Evolutionary conservation across 257 asterid species (phyloP), one percentile per base, ranked within the genome.

Genomic region (Thymus mandschuricus): DNA sequence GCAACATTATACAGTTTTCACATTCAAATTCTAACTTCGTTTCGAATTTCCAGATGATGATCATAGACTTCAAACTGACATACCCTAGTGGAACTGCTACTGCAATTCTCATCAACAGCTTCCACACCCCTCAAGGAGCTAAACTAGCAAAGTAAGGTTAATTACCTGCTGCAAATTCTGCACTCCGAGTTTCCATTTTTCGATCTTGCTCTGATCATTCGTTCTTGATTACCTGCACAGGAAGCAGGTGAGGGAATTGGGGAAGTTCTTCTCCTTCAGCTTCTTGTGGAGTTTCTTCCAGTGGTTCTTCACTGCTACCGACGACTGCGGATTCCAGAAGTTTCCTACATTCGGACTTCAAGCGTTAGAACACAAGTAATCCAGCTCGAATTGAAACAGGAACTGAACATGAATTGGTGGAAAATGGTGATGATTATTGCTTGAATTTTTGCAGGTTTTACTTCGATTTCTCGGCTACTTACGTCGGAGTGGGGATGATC

Each of bases 401-500:
- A n/a, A 41, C 28, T 63, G 40, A 8, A 15, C 9, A 2, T 51
- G 13, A 8, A 31, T 12, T 48, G 35, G 9, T 69, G 28, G 29
- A 35, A 69, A 27, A 40, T 13, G 0, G 6, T 30, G 6, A 11
- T 29, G 5, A 30, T 49, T 48, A 8, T 66, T 43, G 33, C 4
- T 21, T 13, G 4, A 3, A 8, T 41, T 21, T 27, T 10, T 11
- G 46, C 87, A 85, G 89, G 80, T 87, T 88, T 73, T 88, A 55
- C 79, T 88, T 88, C 51, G 89, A 88, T 71, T 88, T 86, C 76
- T 88, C 92, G 6, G 84, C 89, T 57, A 86, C 87, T 27, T 88
- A 84, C 70, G 87, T 88, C 41, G 89, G 95, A 41, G 89, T 84
- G 29, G 95, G 95, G 35, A 88, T 88, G 95, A 86, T 86, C 41